Evolutionary conservation across 2,329 filamentous ascomycete species (phyloP).

Genomic region (Gnomoniopsis sp.): DNA sequence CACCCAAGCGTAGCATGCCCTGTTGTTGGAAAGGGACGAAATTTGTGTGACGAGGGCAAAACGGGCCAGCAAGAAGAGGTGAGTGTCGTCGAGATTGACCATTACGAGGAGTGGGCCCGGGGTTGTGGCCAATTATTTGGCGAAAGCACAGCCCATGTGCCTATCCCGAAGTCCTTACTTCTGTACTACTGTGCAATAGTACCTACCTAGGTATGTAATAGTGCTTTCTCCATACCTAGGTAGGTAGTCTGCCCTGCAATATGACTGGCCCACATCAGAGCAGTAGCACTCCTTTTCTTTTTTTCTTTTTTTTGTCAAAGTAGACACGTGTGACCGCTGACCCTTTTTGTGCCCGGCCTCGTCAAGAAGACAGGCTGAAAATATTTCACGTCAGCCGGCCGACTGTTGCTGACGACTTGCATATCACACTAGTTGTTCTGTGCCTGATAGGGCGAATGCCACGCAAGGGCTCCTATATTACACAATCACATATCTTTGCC

Average conservation of each 20-base stretch:
- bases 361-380: neutral
- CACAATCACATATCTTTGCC: neutral
- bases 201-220: neutral
- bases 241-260: neutral
- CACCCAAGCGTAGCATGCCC: neutral
- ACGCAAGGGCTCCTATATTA: neutral
- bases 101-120: neutral
- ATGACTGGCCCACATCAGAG: neutral
- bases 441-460: neutral
- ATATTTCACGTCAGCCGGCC: constrained; percentile 12
- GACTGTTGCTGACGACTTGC: constrained; percentile 12
- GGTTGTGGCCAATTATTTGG: neutral
- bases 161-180: neutral
- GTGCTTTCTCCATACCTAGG: neutral
- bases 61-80: neutral
- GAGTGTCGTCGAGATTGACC: constrained; percentile 2
- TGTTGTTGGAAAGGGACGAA: neutral
- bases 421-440: neutral
- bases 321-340: constrained; percentile 3
- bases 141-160: neutral
- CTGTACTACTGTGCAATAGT: neutral
- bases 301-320: no score
- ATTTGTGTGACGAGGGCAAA: neutral
- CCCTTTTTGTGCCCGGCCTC: neutral
- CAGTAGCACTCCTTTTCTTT: neutral